Base-by-base conservation (phyloP, 1,284 basidiomycete species). In the Paramarasmius palmivorus region DNA sequence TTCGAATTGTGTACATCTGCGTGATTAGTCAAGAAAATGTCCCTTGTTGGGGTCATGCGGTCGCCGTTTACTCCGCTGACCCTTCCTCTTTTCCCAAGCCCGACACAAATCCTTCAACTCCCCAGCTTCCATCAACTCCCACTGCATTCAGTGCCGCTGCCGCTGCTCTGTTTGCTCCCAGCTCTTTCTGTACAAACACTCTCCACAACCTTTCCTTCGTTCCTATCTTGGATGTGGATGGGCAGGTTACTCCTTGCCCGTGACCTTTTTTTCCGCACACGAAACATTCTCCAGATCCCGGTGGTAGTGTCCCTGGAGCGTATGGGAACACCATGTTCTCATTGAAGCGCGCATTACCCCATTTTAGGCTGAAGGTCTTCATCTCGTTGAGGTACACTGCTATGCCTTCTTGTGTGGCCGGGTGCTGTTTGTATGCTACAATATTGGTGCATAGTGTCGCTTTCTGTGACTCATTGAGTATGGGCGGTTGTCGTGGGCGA, bases 71-170 rank as follows among this genome's bases (percentile, higher is more conserved):
- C 17, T 15, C 48, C 23, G 46, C 12, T 26, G 47, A 41, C 47
- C 53, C 53, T 17, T 37, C 37, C 39, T 10, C 53, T 20, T 54
- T 54, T 54, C 48, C 48, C 48, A 32, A 32, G 29, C 29, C 29
- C 29, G 12, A 32, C 29, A 32, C 12, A 12, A 32, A 32, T 6
- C 29, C 29, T 32, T 32, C 12, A 12, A 32, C 7, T 32, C 29
- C 12, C 29, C 12, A 12, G 12, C 29, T 12, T 12, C 29, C 44
- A 3, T 25, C 19, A 5, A 15, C 19, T 19, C 44, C 44, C n/a
- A 46, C 44, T 29, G 22, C 44, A 29, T 46, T 25, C 12, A 46
- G 12, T n/a, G 14, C 4, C 14, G n/a, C 25, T 15, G 17, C 25
- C 25, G 12, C 25, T 5, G 10, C 6, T 5, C 25, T 29, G 12